Percentiles rank a stretch among this genome's conserved stretches.
phyloP scores from a whole-genome alignment of 2,329 filamentous ascomycete genomes.

The Botrytis medusae region DNA sequence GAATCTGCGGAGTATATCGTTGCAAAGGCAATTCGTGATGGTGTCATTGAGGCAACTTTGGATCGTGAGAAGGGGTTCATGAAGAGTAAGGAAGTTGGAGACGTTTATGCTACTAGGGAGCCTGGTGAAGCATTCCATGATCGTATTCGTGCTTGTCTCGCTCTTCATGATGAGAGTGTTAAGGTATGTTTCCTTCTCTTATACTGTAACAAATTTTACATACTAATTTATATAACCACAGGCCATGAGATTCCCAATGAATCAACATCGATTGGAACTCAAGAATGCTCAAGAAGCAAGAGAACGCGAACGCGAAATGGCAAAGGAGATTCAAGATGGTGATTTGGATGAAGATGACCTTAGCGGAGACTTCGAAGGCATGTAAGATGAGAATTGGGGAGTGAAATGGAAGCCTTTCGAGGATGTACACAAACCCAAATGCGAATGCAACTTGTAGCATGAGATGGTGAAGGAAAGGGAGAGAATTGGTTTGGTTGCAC shows the following conservation, averaged over 20 bases:
- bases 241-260: slow-evolving; percentile 99
- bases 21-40: slow-evolving; percentile 95
- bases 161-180: slow-evolving; percentile 94
- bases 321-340: slow-evolving; percentile 97
- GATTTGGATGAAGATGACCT: slow-evolving; percentile 97
- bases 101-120: slow-evolving; percentile 94
- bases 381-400: slow-evolving; percentile 56
- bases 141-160: slow-evolving; percentile 86
- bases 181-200: slow-evolving; percentile 61
- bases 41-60: slow-evolving; percentile 91
- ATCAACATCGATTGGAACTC: slow-evolving; percentile 93
- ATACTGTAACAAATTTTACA: neutral
- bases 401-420: slow-evolving; percentile 10
- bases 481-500: slow-evolving; percentile 34
- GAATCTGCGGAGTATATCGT: slow-evolving; percentile 99
- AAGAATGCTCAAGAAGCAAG: slow-evolving; percentile 99
- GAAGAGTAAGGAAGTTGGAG: slow-evolving; percentile 96
- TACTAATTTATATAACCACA: slow-evolving; percentile 40
- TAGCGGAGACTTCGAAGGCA: slow-evolving; percentile 91
- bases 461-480: neutral
- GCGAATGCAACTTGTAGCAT: slow-evolving; percentile 13
- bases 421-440: slow-evolving; percentile 13
- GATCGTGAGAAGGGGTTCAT: slow-evolving; percentile 95
- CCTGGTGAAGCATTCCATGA: slow-evolving; percentile 97
- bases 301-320: slow-evolving; percentile 92